Evolutionary conservation across 179 eudicot species (phyloP), one percentile per base, ranked within the genome.

Genomic region (Amaranthus tricolor): DNA sequence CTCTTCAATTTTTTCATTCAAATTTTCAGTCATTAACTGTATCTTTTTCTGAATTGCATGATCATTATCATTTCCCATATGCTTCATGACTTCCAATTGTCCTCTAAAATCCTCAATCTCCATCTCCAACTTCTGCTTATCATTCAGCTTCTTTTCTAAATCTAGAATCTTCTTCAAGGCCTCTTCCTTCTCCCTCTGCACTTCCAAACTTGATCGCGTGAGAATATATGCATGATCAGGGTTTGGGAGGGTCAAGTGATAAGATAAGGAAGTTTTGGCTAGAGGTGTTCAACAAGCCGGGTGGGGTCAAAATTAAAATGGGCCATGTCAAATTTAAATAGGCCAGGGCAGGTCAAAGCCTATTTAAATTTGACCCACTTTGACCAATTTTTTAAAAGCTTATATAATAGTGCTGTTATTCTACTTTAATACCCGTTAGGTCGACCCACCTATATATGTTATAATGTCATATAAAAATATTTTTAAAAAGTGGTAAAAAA

Each of bases 111-210:
- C 96, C 75, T 87, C 93, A 59, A 89, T 93, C 75, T 90, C 97
- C 89, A 95, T 78, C 73, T 90, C 93, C 77, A 91, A 52, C 77
- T 86, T 89, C 73, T 93, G 98, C 71, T 85, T 93, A 19, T 80
- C 89, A 77, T 90, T 89, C 58, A 90, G 76, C 76, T 93, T 84
- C 76, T 83, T 89, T 84, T 90, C 90, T 77, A 95, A 65, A 79
- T 78, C 82, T 74, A 91, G 85, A 72, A 89, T 77, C 81, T 84
- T 88, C 20, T 89, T 84, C 73, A 88, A 61, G 11, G 91, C 89
- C 61, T 85, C 98, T 73, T 90, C 90, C 81, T 89, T 88, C 80
- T 95, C 97, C 70, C 89, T 93, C 99, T 95, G 91, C 76, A 84
- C 58, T 69, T 69, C 15, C 45, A 83, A 44, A 59, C 51, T 50